These are phyloP conservation scores for Purshia tridentata DNA, from an alignment of 306 rosid species.

Conservation along the genomic window DNA sequence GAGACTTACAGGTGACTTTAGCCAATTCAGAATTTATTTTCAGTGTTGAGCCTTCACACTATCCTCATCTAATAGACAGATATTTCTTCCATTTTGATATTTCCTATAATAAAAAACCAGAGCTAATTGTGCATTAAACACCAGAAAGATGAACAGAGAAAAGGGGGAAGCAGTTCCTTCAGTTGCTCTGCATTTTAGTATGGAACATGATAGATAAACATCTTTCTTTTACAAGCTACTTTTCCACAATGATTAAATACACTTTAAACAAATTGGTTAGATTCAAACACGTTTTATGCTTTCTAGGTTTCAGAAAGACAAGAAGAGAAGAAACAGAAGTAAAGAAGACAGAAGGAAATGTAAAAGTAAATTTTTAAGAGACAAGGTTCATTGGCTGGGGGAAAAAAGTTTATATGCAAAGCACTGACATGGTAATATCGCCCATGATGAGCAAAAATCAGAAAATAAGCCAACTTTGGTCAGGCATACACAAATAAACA, in stretches of 20 bases:
- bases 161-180: background rate
- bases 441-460: background rate
- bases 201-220: background rate
- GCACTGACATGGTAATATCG: background rate
- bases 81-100: background rate
- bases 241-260: constrained; percentile 1
- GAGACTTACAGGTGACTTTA: background rate
- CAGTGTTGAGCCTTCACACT: background rate
- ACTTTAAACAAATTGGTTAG: background rate
- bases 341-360: background rate
- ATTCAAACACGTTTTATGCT: background rate
- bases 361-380: background rate
- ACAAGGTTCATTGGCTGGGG: background rate
- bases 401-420: background rate
- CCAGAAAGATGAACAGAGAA: background rate
- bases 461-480: constrained; percentile 17
- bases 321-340: background rate
- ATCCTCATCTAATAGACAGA: background rate
- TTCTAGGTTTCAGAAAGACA: background rate
- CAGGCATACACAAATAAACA: constrained; percentile 13
- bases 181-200: background rate
- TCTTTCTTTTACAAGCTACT: background rate
- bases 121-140: background rate
- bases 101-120: background rate
- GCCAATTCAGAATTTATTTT: background rate